These are phyloP conservation scores for Tulasnella sp. DNA, from an alignment of 768 basidiomycete species.

Conservation along the genomic window DNA sequence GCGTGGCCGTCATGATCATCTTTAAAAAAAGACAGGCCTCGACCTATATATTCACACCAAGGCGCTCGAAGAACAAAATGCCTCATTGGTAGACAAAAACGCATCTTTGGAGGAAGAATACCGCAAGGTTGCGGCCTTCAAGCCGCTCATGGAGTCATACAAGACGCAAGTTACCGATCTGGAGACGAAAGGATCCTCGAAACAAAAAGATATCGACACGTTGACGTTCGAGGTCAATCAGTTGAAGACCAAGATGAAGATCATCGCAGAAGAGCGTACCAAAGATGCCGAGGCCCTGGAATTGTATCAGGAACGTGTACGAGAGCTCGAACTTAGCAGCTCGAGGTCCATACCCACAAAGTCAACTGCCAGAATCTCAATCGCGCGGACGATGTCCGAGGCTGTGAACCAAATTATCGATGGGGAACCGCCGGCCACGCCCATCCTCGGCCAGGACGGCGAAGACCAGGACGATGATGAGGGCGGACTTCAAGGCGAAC, in stretches of 20 bases:
- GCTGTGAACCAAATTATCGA: constrained; percentile 28
- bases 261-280: constrained; percentile 54
- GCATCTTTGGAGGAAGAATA: constrained; percentile 88
- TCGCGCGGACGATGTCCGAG: constrained; percentile 28
- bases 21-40: constrained; percentile 5
- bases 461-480: constrained; percentile 32
- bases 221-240: constrained; percentile 70
- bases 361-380: constrained; percentile 3
- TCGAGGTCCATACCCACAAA: constrained; percentile 35
- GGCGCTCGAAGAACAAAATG: constrained; percentile 89
- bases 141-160: constrained; percentile 85
- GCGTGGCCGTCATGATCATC: constrained; percentile 15
- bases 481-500: constrained; percentile 64
- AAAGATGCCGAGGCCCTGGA: constrained; percentile 78
- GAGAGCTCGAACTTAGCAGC: constrained; percentile 69
- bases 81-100: constrained; percentile 82
- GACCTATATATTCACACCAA: constrained; percentile 24
- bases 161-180: constrained; percentile 75
- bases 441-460: constrained; percentile 24
- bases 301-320: constrained; percentile 80
- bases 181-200: constrained; percentile 55
- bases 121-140: constrained; percentile 73
- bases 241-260: constrained; percentile 53
- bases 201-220: constrained; percentile 59
- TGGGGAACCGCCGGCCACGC: constrained; percentile 1